Base-by-base conservation (phyloP, 345 rosid species). In the Trapa incisa region DNA sequence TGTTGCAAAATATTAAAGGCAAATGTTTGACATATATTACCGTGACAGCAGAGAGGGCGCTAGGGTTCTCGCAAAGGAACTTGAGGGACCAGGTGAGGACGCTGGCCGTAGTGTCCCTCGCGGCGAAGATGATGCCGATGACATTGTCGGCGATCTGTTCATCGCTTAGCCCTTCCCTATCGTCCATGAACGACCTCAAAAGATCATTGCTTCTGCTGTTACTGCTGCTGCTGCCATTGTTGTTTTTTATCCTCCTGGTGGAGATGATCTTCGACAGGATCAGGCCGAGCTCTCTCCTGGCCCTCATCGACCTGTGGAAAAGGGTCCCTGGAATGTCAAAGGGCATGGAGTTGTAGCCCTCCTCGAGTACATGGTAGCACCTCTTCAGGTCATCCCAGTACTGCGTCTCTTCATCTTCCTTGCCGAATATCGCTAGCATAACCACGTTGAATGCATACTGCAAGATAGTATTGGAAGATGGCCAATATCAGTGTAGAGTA, bases 321-420 rank as follows among this genome's bases (percentile, higher is more conserved):
- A 91, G 92, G 6, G 98, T 92, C 8, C 98, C 98, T 0, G 98
- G 96, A 7, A 92, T 75, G 62, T 89, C 84, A 2, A 92, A 72
- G 3, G 94, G 96, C 96, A 92, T 87, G 41, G 98, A 92, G 69
- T 92, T 92, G 86, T 92, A 92, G 0, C 94, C 98, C 67, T 87
- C 78, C 70, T 92, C 98, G 10, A 92, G 89, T 79, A 87, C 77
- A 84, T 89, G 85, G 83, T 92, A 92, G 42, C 90, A 86, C 68
- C 86, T 73, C 73, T 89, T 89, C 50, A 89, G 85, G 75, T 92
- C 96, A 61, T 85, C 92, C 71, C 91, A 74, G 85, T 85, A 85
- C 2, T 77, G 48, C 15, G 33, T 47, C 7, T 77, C 78, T 61
- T 89, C 94, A 2, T 77, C 78, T 61, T 89, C 94, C 64, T 82